phyloP scores from a whole-genome alignment of 176 grass and related monocot species.

The Tillandsia fasciculata region DNA sequence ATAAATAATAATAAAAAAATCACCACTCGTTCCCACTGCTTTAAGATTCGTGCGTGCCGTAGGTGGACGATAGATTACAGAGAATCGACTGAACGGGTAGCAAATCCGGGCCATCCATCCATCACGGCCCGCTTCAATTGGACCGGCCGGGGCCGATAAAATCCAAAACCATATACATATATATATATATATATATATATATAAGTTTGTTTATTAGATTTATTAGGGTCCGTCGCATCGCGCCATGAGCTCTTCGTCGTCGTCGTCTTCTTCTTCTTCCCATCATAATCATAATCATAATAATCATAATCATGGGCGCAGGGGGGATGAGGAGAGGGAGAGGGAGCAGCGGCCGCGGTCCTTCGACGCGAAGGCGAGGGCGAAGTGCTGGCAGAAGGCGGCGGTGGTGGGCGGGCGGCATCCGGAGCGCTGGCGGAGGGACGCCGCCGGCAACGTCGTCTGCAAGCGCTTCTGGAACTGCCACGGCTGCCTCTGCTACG shows the following conservation, averaged over 20 bases:
- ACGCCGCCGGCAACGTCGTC: slow-evolving; percentile 65
- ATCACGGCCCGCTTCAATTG: too few species aligned
- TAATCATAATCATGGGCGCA: slow-evolving; percentile 11
- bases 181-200: too few species aligned
- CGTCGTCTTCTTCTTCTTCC: not conserved
- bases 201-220: too few species aligned
- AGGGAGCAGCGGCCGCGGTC: slow-evolving; percentile 44
- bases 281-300: not conserved
- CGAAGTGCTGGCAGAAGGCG: slow-evolving; percentile 70
- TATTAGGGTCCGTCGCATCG: too few species aligned
- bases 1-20: too few species aligned
- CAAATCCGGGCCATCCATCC: too few species aligned
- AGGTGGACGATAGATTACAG: too few species aligned
- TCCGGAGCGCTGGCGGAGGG: slow-evolving; percentile 65
- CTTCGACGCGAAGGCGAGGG: slow-evolving; percentile 62
- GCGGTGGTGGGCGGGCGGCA: slow-evolving; percentile 52
- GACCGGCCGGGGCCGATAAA: too few species aligned
- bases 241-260: slow-evolving; percentile 33
- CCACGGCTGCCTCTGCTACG: slow-evolving; percentile 87
- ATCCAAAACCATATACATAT: too few species aligned
- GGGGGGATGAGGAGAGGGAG: slow-evolving; percentile 3
- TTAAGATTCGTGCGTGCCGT: too few species aligned
- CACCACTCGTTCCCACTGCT: too few species aligned
- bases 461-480: slow-evolving; percentile 81
- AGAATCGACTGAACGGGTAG: too few species aligned